A percentile compares a stretch with the other conserved stretches of the same genome.
These are phyloP conservation scores for Aureobasidium sp. DNA, from an alignment of 2,329 filamentous ascomycete species.

Conservation along the genomic window DNA sequence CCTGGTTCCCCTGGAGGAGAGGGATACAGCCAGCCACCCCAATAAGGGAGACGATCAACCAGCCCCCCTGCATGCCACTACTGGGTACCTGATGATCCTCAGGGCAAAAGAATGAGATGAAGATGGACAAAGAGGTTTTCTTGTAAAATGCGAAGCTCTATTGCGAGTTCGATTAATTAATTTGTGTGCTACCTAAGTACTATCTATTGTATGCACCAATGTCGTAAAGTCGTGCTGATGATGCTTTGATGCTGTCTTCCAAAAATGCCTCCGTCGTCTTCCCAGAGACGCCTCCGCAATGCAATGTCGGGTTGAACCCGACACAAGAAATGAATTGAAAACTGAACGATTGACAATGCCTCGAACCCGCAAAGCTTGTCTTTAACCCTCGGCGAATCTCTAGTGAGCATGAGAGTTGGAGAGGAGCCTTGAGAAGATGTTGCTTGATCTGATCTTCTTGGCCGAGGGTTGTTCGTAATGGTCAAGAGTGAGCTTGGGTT, in stretches of 20 bases:
- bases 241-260: neutral
- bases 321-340: conserved; percentile 4
- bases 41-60: neutral
- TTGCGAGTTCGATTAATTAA: conserved; percentile 5
- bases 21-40: conserved; percentile 1
- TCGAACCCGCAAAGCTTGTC: conserved; percentile 13
- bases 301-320: conserved; percentile 8
- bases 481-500: conserved; percentile 20
- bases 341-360: neutral
- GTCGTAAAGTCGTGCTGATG: conserved; percentile 5
- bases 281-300: conserved; percentile 9
- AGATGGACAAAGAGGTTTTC: neutral
- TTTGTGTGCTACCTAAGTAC: conserved; percentile 7
- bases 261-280: neutral
- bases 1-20: neutral
- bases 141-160: conserved; percentile 2
- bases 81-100: conserved; percentile 3
- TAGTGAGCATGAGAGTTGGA: conserved; percentile 19
- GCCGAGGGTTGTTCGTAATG: conserved; percentile 23
- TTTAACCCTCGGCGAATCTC: neutral
- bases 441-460: conserved; percentile 29
- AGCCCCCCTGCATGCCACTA: neutral
- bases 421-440: conserved; percentile 30
- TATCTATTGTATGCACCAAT: conserved; percentile 10
- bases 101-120: neutral